These are phyloP conservation scores for Chaetomium olivaceum DNA, from an alignment of 2,329 filamentous ascomycete species.

Conservation along the genomic window DNA sequence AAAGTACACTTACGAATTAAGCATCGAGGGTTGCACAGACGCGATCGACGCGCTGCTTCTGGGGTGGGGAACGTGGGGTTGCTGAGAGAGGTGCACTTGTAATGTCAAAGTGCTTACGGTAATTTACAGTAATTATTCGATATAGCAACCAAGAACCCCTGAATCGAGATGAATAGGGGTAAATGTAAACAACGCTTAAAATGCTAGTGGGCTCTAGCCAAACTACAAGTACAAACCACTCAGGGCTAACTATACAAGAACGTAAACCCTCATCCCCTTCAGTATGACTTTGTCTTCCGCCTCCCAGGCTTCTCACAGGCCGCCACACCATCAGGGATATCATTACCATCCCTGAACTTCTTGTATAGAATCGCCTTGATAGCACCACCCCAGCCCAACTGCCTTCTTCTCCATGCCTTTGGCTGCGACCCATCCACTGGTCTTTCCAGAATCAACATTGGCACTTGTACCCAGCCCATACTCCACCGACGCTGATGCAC, in stretches of 20 bases:
- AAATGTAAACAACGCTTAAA: background rate
- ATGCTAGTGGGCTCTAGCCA: background rate
- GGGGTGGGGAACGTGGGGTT: constrained; percentile 1
- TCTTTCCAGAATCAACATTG: constrained; percentile 38
- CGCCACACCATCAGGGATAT: constrained; percentile 28
- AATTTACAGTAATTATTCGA: background rate
- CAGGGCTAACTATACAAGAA: background rate
- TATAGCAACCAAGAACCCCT: background rate
- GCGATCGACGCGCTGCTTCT: constrained; percentile 18
- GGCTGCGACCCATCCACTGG: constrained; percentile 35
- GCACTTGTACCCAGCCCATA: constrained; percentile 12
- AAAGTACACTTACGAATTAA: too few relatives aligned
- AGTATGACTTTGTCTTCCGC: constrained; percentile 18
- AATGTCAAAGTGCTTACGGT: background rate
- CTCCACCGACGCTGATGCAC: constrained; percentile 4
- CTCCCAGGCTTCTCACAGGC: constrained; percentile 22
- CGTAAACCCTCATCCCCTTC: background rate
- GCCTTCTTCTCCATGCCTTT: constrained; percentile 45
- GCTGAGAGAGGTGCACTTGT: background rate
- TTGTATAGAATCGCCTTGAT: constrained; percentile 44
- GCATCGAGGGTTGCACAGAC: background rate
- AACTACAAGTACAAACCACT: too few relatives aligned
- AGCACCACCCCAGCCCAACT: constrained; percentile 51
- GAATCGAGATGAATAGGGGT: background rate
- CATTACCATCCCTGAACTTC: constrained; percentile 27